A percentile compares a stretch with the other conserved stretches of the same genome.
Conservation (phyloP, 164 flowering plant genomes). For the Vitis rotundifolia region DNA sequence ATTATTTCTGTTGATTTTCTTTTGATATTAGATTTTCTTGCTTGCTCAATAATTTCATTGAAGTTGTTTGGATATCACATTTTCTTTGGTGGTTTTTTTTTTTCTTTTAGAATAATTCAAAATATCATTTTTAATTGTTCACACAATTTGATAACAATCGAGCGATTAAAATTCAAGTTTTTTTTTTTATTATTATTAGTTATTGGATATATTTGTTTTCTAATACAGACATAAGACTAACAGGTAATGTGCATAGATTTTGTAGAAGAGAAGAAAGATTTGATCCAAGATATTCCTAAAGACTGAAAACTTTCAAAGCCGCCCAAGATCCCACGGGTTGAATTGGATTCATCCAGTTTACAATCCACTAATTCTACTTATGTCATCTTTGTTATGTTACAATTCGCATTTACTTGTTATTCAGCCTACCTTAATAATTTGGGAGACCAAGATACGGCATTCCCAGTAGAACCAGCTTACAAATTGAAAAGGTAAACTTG, state of each 20-base stretch:
- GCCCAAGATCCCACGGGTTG: slow-evolving; percentile 39
- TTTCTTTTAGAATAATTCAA: too few species aligned
- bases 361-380: too few species aligned
- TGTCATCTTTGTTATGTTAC: too few species aligned
- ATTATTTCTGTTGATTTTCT: too few species aligned
- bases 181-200: too few species aligned
- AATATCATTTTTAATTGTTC: too few species aligned
- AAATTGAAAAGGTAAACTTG: slow-evolving; percentile 35
- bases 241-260: slow-evolving; percentile 43
- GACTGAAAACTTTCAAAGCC: slow-evolving; percentile 30
- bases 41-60: slow-evolving; percentile 43
- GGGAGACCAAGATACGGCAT: slow-evolving; percentile 53
- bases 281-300: slow-evolving; percentile 30
- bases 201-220: too few species aligned
- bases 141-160: too few species aligned
- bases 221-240: too few species aligned
- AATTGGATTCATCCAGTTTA: neutral
- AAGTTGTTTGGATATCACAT: neutral
- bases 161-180: too few species aligned
- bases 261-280: slow-evolving; percentile 36
- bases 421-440: slow-evolving; percentile 40
- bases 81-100: neutral
- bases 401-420: neutral
- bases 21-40: neutral
- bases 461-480: slow-evolving; percentile 39